These are phyloP conservation scores for Senna siamea DNA, from an alignment of 306 rosid genomes.

Conservation along the genomic window DNA sequence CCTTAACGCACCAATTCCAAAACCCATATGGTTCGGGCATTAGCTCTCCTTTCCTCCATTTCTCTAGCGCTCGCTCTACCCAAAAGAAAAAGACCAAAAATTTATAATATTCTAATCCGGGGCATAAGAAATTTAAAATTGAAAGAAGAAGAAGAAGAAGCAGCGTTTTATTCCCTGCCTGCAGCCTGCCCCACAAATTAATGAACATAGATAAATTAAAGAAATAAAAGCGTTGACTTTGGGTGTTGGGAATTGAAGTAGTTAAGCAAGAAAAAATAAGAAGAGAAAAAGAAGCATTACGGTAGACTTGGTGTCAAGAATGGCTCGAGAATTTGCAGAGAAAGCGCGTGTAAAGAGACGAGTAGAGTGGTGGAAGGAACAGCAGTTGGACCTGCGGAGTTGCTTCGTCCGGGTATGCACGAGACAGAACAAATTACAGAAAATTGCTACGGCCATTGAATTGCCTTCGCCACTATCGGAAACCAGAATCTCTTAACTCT, in stretches of 20 bases:
- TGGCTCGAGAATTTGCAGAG: slow-evolving; percentile 35
- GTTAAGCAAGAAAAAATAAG: slow-evolving; percentile 3
- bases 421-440: slow-evolving; percentile 30
- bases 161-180: too few relatives aligned
- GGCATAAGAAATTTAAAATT: neutral
- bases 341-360: slow-evolving; percentile 41
- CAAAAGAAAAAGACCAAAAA: neutral
- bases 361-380: slow-evolving; percentile 38
- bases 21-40: neutral
- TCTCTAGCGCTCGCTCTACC: neutral
- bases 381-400: slow-evolving; percentile 33
- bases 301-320: slow-evolving; percentile 43
- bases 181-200: too few relatives aligned
- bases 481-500: neutral
- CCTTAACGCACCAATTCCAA: neutral
- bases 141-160: too few relatives aligned
- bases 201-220: neutral
- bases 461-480: neutral
- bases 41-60: neutral
- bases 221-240: neutral
- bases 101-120: neutral
- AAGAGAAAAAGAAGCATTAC: too few relatives aligned
- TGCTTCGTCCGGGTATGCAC: slow-evolving; percentile 5
- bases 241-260: neutral
- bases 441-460: slow-evolving; percentile 48